These are phyloP conservation scores for Graphium sp. DNA, from an alignment of 2,329 filamentous ascomycete species.

Conservation along the genomic window DNA sequence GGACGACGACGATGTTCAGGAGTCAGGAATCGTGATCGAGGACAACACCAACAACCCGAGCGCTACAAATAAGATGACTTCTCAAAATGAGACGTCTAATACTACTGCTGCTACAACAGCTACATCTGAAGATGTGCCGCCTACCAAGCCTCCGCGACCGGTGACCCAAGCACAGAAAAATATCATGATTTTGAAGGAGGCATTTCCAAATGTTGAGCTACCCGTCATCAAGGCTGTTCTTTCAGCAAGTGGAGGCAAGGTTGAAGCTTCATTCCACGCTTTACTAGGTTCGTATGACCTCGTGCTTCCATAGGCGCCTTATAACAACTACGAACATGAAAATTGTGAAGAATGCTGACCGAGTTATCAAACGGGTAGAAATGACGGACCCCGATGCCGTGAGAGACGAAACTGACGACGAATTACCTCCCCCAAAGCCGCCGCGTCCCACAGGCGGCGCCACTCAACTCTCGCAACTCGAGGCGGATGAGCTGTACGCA, in stretches of 20 bases:
- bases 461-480: constrained; percentile 60
- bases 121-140: constrained; percentile 26
- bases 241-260: constrained; percentile 66
- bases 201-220: constrained; percentile 72
- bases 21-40: constrained; percentile 31
- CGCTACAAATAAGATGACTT: constrained; percentile 9
- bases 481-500: constrained; percentile 82
- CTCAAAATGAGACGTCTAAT: constrained; percentile 8
- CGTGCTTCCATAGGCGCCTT: constrained; percentile 1
- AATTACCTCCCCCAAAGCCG: constrained; percentile 58
- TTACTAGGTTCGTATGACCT: constrained; percentile 48
- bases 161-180: constrained; percentile 70
- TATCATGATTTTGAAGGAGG: constrained; percentile 77
- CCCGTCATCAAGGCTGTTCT: constrained; percentile 77
- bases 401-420: constrained; percentile 32
- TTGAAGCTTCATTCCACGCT: constrained; percentile 92
- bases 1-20: constrained; percentile 55
- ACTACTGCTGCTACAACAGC: constrained; percentile 17
- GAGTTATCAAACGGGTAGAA: constrained; percentile 21
- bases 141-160: constrained; percentile 75
- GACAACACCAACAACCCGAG: constrained; percentile 15
- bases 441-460: constrained; percentile 50
- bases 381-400: constrained; percentile 66
- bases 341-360: background rate
- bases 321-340: background rate